These are phyloP conservation scores for Ophiostoma sp. DNA, from an alignment of 2,329 filamentous ascomycete species.

Conservation along the genomic window DNA sequence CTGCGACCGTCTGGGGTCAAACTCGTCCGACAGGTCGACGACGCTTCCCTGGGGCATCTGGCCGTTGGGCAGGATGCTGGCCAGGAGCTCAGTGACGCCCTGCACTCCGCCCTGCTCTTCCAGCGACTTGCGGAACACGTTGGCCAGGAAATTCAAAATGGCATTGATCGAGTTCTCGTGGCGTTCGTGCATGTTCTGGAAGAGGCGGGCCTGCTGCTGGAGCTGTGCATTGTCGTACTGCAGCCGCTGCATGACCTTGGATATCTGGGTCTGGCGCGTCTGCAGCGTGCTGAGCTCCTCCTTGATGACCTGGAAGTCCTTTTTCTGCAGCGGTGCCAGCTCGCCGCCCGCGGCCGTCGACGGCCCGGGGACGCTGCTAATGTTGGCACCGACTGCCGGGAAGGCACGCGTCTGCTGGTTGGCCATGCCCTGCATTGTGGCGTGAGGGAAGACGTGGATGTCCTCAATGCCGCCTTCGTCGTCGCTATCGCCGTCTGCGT, in stretches of 20 bases:
- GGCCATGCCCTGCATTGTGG: constrained; percentile 26
- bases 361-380: neutral
- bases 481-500: constrained; percentile 65
- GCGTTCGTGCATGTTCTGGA: constrained; percentile 88
- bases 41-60: constrained; percentile 49
- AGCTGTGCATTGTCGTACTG: constrained; percentile 82
- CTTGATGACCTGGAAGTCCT: constrained; percentile 72
- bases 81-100: constrained; percentile 80
- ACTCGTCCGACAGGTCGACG: constrained; percentile 58
- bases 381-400: constrained; percentile 31
- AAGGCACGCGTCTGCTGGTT: constrained; percentile 30
- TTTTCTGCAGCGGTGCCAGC: constrained; percentile 52
- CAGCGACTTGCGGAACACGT: constrained; percentile 89
- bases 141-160: constrained; percentile 94
- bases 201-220: constrained; percentile 80
- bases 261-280: constrained; percentile 80
- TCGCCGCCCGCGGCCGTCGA: constrained; percentile 34
- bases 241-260: constrained; percentile 71
- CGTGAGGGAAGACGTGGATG: constrained; percentile 28
- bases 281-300: constrained; percentile 77
- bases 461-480: constrained; percentile 60
- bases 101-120: constrained; percentile 73
- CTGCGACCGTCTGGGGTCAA: constrained; percentile 46
- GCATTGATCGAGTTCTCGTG: constrained; percentile 98
- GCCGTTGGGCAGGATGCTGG: constrained; percentile 60